These are phyloP conservation scores for Colletotrichum endophyticum DNA, from an alignment of 2,329 filamentous ascomycete genomes.

Conservation along the genomic window DNA sequence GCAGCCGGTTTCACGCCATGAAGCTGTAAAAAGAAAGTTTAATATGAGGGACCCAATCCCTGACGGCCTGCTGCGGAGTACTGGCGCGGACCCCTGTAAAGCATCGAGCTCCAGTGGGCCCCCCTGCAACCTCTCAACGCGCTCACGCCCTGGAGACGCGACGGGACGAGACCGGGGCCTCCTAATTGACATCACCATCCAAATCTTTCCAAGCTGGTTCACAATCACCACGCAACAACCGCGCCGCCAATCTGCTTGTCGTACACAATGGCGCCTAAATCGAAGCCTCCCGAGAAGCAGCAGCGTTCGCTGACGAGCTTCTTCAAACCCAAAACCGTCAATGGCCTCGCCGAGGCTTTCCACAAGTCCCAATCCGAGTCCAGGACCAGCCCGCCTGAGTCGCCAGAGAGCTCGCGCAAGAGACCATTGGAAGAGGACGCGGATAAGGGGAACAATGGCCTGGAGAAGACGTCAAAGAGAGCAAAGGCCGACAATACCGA, in stretches of 20 bases:
- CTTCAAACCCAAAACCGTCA: slow-evolving; percentile 69
- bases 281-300: slow-evolving; percentile 59
- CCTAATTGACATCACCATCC: slow-evolving; percentile 9
- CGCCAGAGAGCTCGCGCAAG: slow-evolving; percentile 46
- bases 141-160: slow-evolving; percentile 11
- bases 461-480: slow-evolving; percentile 45
- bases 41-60: slow-evolving; percentile 1
- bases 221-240: background rate
- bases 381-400: slow-evolving; percentile 31
- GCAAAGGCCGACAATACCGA: slow-evolving; percentile 38
- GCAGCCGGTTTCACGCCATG: background rate
- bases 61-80: background rate
- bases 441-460: slow-evolving; percentile 47
- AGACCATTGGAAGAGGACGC: slow-evolving; percentile 55
- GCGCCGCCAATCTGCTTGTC: background rate
- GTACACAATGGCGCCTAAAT: slow-evolving; percentile 10
- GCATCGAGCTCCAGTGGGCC: background rate
- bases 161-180: slow-evolving; percentile 6
- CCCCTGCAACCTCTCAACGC: slow-evolving; percentile 13
- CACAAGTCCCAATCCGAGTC: slow-evolving; percentile 32
- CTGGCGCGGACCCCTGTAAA: slow-evolving; percentile 1
- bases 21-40: slow-evolving; percentile 18
- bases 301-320: slow-evolving; percentile 88
- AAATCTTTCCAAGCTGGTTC: background rate
- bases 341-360: slow-evolving; percentile 44